Percentiles rank a stretch among this genome's conserved stretches.
These are phyloP conservation scores for Babesia caballi DNA, from an alignment of 169 alveolate genomes.

Conservation along the genomic window DNA sequence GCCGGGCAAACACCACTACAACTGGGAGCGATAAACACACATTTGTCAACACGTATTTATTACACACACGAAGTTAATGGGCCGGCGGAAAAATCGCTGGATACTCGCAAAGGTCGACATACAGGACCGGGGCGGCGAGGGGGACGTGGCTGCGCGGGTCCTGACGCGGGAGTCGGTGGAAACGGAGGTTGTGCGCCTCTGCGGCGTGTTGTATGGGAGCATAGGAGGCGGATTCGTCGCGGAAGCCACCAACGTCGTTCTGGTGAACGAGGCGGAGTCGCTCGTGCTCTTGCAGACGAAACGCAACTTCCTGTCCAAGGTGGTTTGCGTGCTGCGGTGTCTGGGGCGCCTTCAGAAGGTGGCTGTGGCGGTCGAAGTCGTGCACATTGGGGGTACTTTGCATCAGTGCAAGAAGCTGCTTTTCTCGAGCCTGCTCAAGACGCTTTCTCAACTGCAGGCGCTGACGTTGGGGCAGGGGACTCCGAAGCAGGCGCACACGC, in stretches of 20 bases:
- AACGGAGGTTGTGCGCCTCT: slow-evolving; percentile 13
- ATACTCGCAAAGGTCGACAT: slow-evolving; percentile 27
- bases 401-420: slow-evolving; percentile 57
- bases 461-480: slow-evolving; percentile 4
- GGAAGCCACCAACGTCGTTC: slow-evolving; percentile 23
- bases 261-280: slow-evolving; percentile 24
- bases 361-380: slow-evolving; percentile 17
- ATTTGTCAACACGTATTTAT: neutral
- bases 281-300: slow-evolving; percentile 55
- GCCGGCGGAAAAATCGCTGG: slow-evolving; percentile 66
- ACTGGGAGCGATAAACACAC: slow-evolving; percentile 47
- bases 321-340: slow-evolving; percentile 26
- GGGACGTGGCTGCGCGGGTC: neutral
- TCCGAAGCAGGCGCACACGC: neutral
- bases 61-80: slow-evolving; percentile 20
- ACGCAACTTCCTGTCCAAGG: slow-evolving; percentile 30
- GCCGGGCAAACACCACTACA: slow-evolving; percentile 72
- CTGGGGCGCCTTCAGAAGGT: slow-evolving; percentile 37
- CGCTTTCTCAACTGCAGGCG: slow-evolving; percentile 42
- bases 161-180: slow-evolving; percentile 24
- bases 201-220: slow-evolving; percentile 36
- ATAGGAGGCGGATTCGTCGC: slow-evolving; percentile 46
- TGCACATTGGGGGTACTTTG: slow-evolving; percentile 58
- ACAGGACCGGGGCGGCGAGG: neutral
- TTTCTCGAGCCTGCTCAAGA: slow-evolving; percentile 22